phyloP scores from a whole-genome alignment of 768 basidiomycete genomes.

The Thelephora ganbajun region DNA sequence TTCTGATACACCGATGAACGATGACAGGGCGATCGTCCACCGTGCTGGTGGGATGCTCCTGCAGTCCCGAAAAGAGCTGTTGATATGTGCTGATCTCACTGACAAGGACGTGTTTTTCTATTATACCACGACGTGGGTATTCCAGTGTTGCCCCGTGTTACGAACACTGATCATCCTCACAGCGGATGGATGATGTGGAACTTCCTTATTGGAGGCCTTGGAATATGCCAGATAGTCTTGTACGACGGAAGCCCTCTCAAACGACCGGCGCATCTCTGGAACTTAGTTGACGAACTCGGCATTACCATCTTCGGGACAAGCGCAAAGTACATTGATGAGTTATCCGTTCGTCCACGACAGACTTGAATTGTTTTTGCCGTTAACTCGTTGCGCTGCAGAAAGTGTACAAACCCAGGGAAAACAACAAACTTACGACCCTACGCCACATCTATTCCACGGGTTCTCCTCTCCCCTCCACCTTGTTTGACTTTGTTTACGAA shows the following conservation, averaged over 20 bases:
- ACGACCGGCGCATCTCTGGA: conserved; percentile 54
- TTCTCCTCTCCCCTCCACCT: conserved; percentile 52
- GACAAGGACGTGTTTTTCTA: conserved; percentile 68
- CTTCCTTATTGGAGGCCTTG: conserved; percentile 56
- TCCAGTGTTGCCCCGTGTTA: not conserved
- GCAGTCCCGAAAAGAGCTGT: conserved; percentile 58
- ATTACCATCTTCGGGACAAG: conserved; percentile 76
- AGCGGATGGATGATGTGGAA: conserved; percentile 94
- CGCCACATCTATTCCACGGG: conserved; percentile 73
- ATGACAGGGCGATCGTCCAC: conserved; percentile 58
- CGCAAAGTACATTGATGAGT: conserved; percentile 72
- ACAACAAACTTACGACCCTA: conserved; percentile 44
- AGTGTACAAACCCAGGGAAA: conserved; percentile 49
- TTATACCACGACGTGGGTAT: conserved; percentile 63
- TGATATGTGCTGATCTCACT: conserved; percentile 50
- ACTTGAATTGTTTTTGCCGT: conserved; percentile 2
- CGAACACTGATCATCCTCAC: conserved; percentile 2
- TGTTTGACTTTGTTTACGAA: conserved; percentile 68
- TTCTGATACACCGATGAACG: not conserved
- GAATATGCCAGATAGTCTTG: conserved; percentile 52
- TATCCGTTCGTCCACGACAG: conserved; percentile 34
- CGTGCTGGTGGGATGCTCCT: conserved; percentile 68
- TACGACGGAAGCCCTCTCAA: conserved; percentile 74
- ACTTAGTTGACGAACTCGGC: conserved; percentile 47
- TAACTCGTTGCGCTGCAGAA: conserved; percentile 27